A percentile compares a stretch with the other conserved stretches of the same genome.
These are phyloP conservation scores for Rhizophora mangle DNA, from an alignment of 345 rosid genomes.

Conservation along the genomic window DNA sequence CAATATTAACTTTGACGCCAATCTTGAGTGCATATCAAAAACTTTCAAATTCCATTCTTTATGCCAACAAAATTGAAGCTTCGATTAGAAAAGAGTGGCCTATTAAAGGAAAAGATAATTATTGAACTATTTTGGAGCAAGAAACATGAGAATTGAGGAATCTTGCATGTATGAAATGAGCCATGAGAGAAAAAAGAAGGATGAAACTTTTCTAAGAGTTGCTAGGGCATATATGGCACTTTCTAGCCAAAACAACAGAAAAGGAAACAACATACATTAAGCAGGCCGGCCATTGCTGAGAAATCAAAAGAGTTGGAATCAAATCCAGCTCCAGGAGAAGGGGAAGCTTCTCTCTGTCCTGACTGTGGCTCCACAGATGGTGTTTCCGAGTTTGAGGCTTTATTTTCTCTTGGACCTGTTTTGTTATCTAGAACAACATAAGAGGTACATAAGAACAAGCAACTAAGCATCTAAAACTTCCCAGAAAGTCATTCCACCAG, in stretches of 20 bases:
- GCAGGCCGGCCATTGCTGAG: slow-evolving; percentile 76
- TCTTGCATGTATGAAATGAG: neutral
- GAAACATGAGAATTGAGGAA: neutral
- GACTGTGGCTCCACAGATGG: slow-evolving; percentile 49
- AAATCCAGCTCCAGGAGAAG: slow-evolving; percentile 39
- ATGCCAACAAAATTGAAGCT: no score
- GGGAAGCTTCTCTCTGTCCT: slow-evolving; percentile 28
- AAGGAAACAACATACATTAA: slow-evolving; percentile 49
- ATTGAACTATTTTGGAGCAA: neutral
- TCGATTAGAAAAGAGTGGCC: no score
- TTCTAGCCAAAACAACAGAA: neutral
- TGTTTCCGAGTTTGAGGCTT: slow-evolving; percentile 44
- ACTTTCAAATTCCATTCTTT: no score
- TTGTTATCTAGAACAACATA: slow-evolving; percentile 47
- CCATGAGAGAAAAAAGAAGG: neutral
- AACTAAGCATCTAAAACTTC: neutral
- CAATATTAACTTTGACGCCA: no score
- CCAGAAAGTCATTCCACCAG: neutral
- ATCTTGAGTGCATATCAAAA: no score
- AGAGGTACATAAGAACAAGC: neutral
- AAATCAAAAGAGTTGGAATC: slow-evolving; percentile 81
- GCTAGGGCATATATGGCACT: neutral
- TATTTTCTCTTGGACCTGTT: slow-evolving; percentile 35
- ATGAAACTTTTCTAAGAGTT: neutral
- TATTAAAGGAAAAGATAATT: neutral